Evolutionary conservation across 768 basidiomycete species (phyloP), one percentile per base, ranked within the genome.

Genomic region (Xerocomellus amylosporus): DNA sequence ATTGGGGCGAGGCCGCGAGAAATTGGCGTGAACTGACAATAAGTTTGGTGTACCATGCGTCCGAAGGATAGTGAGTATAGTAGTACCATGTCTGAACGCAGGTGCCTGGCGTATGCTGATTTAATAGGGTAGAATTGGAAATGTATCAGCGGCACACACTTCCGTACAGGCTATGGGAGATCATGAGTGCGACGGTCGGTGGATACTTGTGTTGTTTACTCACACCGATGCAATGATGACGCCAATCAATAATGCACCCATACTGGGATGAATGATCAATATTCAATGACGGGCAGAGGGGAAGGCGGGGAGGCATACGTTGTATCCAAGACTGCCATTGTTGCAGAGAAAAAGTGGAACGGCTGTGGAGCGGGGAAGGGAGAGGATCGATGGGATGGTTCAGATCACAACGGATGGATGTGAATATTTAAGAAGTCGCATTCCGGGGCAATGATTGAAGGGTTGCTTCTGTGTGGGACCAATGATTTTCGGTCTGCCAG

Each of bases 221-320:
- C 56, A 82, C 83, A 64, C 60, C 20, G 74, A 77, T 17, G 81
- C 80, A n/a, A 78, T 45, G 15, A 82, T 64, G 20, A 80, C 72
- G 4, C 82, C 82, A 33, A 84, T 66, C 40, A 78, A 75, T 28
- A 77, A 72, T 31, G 79, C 78, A 17, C 82, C 82, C 33, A 81
- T 55, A 49, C 53, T 28, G n/a, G 15, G 37, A 22, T 5, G n/a
- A 15, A 49, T 58, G 24, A 61, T 24, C 4, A 24, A n/a, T n/a
- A n/a, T n/a, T 53, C 42, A 56, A 49, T 4, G 17, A 30, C 33
- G 26, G 20, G n/a, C 33, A 17, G 15, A 28, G 9, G 8, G 20
- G 14, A 5, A 22, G 24, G 9, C 2, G n/a, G 10, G 20, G 8
- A 37, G 12, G 64, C 73, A 33, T 47, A 75, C 75, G 73, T 74